Evolutionary conservation across 2,329 filamentous ascomycete species (phyloP), one percentile per base, ranked within the genome.

Genomic region (Neonectria neomacrospora): DNA sequence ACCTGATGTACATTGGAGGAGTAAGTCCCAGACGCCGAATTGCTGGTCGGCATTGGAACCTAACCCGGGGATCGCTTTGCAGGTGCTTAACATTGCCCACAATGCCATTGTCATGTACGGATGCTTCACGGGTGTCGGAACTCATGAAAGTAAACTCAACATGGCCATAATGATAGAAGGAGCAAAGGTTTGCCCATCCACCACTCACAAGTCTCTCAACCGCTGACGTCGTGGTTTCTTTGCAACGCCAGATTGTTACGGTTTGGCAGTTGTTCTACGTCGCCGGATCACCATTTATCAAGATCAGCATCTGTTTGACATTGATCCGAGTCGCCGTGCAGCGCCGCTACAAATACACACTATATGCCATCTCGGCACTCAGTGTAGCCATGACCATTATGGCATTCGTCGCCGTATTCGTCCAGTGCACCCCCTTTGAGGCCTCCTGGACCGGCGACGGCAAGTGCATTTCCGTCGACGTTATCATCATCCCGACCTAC

Each of bases 261-360:
- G 16, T 66, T 12, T 66, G 58, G 62, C 58, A 63, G 22, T 45
- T 66, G 3, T 62, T 65, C 32, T 66, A 65, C 20, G 54, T 58
- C 23, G 39, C 30, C 22, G 34, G 20, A 11, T 64, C 61, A 2
- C 14, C 54, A 0, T 63, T 62, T 20, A 62, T 66, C 51, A 65
- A 65, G 22, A 6, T 52, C 7, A 58, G 57, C 5, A 66, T 66
- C n/a, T 63, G 64, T 18, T 12, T n/a, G 14, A 51, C 61, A 8
- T 58, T 66, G 3, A 12, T 56, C 3, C 58, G 64, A 9, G 57
- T 66, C 6, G 55, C 62, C 2, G 45, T 39, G 3, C 41, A 48
- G 1, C 53, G 30, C 6, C n/a, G 32, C 6, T 48, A 55, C 6
- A 57, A 22, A 2, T 18, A 52, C 3, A 45, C 54, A 12, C 50